A percentile compares a stretch with the other conserved stretches of the same genome.
Conservation (phyloP, 2,329 filamentous ascomycete genomes). For the Trichophyton simii region DNA sequence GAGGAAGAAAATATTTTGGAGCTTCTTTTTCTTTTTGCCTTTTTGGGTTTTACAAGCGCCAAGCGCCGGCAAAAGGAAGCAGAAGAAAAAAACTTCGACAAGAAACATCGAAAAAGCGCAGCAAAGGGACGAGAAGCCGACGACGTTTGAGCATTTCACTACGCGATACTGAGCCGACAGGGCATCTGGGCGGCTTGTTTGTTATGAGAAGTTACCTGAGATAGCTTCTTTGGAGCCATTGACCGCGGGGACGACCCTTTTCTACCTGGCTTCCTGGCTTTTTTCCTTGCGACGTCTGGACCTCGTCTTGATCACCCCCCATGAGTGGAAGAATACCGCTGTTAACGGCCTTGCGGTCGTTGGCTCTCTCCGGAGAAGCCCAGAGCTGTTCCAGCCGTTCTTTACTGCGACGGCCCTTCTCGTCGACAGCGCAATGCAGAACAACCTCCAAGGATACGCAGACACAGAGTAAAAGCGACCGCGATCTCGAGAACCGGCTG, state of each 20-base stretch:
- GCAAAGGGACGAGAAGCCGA: background rate
- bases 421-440: background rate
- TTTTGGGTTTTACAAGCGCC: slow-evolving; percentile 3
- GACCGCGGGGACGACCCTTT: background rate
- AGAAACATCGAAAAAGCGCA: background rate
- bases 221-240: background rate
- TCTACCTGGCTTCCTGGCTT: no score
- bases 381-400: background rate
- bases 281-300: no score
- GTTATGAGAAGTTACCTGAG: background rate
- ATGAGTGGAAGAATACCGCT: background rate
- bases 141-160: background rate
- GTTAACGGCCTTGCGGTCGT: background rate
- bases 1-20: background rate
- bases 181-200: background rate
- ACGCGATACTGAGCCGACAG: background rate
- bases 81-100: background rate
- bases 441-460: background rate
- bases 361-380: background rate
- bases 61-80: background rate
- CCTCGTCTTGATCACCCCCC: background rate
- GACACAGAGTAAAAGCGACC: background rate
- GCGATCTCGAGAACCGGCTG: background rate
- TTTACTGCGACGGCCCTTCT: background rate
- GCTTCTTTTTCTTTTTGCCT: background rate